These are phyloP conservation scores for Corinectria fuckeliana DNA, from an alignment of 2,329 filamentous ascomycete species.

Conservation along the genomic window DNA sequence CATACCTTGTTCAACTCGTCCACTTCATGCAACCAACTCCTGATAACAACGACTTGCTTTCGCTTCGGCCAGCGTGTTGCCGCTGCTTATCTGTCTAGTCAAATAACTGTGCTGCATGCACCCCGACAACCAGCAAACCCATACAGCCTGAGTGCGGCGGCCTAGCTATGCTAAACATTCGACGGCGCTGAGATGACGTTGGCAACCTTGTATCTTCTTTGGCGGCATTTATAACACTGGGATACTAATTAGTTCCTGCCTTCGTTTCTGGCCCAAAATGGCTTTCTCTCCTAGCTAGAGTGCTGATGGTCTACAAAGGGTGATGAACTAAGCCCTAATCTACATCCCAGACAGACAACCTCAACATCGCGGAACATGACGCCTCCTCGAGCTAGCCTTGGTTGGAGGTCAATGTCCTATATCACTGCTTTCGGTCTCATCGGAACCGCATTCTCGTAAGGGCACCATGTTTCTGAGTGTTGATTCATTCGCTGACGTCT, in stretches of 20 bases:
- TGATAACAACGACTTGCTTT: background rate
- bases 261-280: background rate
- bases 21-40: background rate
- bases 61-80: background rate
- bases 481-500: background rate
- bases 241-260: background rate
- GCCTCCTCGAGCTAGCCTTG: background rate
- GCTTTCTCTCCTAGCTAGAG: background rate
- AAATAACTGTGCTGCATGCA: background rate
- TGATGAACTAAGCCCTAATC: background rate
- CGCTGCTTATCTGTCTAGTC: too few relatives aligned
- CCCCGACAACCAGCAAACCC: background rate
- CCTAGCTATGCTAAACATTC: background rate
- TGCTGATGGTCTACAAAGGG: background rate
- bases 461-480: background rate
- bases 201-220: background rate
- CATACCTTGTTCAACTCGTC: background rate
- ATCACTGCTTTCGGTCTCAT: background rate
- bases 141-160: constrained; percentile 7
- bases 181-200: constrained; percentile 4
- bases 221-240: background rate
- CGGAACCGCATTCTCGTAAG: constrained; percentile 3
- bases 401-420: background rate
- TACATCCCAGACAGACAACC: background rate
- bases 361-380: background rate